Evolutionary conservation across 805 yeast species (phyloP).

Genomic region (Dipodascopsis uninucleata): DNA sequence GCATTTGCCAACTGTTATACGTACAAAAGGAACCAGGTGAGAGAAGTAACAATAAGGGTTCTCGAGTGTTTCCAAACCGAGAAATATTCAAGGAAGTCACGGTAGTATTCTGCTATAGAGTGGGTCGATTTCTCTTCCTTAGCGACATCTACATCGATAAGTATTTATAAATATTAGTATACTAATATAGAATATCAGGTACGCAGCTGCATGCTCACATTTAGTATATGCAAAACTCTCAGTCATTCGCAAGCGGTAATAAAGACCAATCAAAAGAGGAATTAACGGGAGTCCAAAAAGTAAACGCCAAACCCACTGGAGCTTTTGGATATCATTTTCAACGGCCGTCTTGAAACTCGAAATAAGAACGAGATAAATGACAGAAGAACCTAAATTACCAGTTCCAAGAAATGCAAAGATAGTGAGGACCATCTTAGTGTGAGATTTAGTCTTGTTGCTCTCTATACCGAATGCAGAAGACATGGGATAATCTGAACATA

Average conservation of each 20-base stretch:
- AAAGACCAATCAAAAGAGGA: background rate
- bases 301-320: slow-evolving; percentile 52
- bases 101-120: background rate
- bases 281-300: slow-evolving; percentile 41
- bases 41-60: slow-evolving; percentile 80
- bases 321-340: slow-evolving; percentile 48
- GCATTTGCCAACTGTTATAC: too few species aligned
- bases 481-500: slow-evolving; percentile 79
- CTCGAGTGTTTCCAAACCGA: slow-evolving; percentile 81
- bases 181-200: background rate
- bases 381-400: slow-evolving; percentile 86
- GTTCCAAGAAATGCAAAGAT: slow-evolving; percentile 94
- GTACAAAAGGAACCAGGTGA: slow-evolving; percentile 74
- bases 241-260: background rate
- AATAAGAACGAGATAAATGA: slow-evolving; percentile 70
- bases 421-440: slow-evolving; percentile 95
- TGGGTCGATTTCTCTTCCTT: background rate
- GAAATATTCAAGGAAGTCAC: slow-evolving; percentile 68
- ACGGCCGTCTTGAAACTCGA: slow-evolving; percentile 68
- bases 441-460: slow-evolving; percentile 54
- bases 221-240: background rate
- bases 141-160: background rate
- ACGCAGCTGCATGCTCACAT: background rate
- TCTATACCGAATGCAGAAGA: slow-evolving; percentile 86
- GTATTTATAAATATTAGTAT: background rate